Percentiles rank a stretch among this genome's conserved stretches.
These are phyloP conservation scores for Fusarium succisae DNA, from an alignment of 2,329 filamentous ascomycete genomes.

Conservation along the genomic window DNA sequence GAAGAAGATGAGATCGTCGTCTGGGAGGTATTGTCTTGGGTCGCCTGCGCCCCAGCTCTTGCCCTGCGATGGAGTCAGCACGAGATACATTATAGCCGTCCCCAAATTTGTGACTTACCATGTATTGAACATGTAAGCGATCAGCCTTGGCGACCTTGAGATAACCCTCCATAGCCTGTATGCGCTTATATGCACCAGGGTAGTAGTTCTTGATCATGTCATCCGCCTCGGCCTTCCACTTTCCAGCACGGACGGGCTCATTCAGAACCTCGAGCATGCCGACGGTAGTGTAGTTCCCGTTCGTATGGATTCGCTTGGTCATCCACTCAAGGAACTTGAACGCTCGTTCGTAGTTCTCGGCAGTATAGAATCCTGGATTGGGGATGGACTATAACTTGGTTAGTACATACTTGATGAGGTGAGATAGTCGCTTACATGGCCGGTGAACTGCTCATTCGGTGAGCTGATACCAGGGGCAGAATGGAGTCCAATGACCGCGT, in stretches of 20 bases:
- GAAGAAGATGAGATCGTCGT: conserved; percentile 58
- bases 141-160: conserved; percentile 54
- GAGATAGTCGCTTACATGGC: conserved; percentile 28
- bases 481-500: conserved; percentile 42
- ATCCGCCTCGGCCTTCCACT: conserved; percentile 14
- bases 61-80: not conserved
- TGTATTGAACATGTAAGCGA: conserved; percentile 61
- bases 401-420: fast-evolving
- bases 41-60: conserved; percentile 63
- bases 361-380: conserved; percentile 62
- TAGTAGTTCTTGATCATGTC: conserved; percentile 43
- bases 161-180: conserved; percentile 58
- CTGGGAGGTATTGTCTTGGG: conserved; percentile 56
- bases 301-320: conserved; percentile 60
- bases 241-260: conserved; percentile 56
- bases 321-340: conserved; percentile 64
- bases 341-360: conserved; percentile 65
- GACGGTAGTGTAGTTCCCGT: conserved; percentile 61
- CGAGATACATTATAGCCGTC: fast-evolving
- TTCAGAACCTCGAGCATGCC: conserved; percentile 69
- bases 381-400: not conserved
- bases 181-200: conserved; percentile 43
- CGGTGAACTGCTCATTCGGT: conserved; percentile 39
- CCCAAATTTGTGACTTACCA: conserved; percentile 40
- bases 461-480: conserved; percentile 36